Evolutionary conservation across 805 yeast species (phyloP).

Genomic region (Sugiyamaella floridensis): DNA sequence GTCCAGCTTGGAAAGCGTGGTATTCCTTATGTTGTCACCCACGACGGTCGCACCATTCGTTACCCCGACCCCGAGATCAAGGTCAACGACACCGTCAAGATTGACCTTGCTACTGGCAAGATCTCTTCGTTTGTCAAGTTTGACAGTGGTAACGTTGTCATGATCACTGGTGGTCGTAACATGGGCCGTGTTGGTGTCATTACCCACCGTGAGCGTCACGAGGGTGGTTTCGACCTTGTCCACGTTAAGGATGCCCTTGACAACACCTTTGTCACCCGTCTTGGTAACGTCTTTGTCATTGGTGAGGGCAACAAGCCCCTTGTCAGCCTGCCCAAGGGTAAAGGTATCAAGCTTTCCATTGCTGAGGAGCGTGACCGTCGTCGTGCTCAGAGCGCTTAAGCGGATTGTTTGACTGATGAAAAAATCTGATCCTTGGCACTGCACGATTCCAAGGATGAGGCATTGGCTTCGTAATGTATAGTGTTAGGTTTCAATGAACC

Average conservation of each 20-base stretch:
- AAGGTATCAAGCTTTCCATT: constrained; percentile 94
- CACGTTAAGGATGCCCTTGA: constrained; percentile 94
- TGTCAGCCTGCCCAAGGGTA: constrained; percentile 96
- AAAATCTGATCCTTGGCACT: background rate
- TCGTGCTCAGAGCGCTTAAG: constrained; percentile 47
- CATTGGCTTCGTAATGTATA: constrained; percentile 7
- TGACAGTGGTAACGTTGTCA: constrained; percentile 85
- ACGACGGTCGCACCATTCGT: constrained; percentile 99
- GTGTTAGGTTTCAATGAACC: background rate
- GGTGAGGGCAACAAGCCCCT: constrained; percentile 95
- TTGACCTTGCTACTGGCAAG: constrained; percentile 95
- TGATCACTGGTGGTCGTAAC: constrained; percentile 98
- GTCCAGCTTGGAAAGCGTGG: constrained; percentile 98
- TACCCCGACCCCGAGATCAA: constrained; percentile 97
- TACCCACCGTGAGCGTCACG: constrained; percentile 94
- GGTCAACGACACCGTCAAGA: constrained; percentile 96
- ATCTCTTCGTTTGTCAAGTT: constrained; percentile 81
- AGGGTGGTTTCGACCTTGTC: constrained; percentile 96
- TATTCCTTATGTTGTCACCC: constrained; percentile 97
- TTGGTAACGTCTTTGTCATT: constrained; percentile 85
- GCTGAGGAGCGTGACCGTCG: constrained; percentile 98
- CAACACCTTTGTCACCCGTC: constrained; percentile 93
- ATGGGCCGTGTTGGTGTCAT: constrained; percentile 97
- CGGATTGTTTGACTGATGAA: background rate
- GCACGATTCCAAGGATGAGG: background rate